phyloP scores from a whole-genome alignment of 228 moss, liverwort and hornwort species.

The Sphagnum fallax region DNA sequence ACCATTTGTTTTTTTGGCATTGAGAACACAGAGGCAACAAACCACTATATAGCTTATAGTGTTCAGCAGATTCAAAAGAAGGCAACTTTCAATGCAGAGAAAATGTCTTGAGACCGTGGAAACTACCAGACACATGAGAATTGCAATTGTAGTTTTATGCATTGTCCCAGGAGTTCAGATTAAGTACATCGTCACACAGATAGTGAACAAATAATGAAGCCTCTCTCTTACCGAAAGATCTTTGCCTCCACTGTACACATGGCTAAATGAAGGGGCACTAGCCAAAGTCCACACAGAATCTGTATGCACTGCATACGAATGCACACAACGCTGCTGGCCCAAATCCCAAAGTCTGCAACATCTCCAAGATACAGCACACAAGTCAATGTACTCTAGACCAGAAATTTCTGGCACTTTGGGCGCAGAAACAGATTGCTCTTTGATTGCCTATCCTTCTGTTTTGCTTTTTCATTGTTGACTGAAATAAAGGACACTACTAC shows the following conservation, averaged over 20 bases:
- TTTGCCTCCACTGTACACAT: conserved; percentile 84
- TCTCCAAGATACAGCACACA: background rate
- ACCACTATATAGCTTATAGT: too few relatives aligned
- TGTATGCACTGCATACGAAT: conserved; percentile 86
- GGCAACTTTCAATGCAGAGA: background rate
- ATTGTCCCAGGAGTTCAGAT: too few relatives aligned
- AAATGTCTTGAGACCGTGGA: background rate
- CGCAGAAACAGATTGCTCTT: too few relatives aligned
- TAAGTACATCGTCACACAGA: too few relatives aligned
- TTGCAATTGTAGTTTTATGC: background rate
- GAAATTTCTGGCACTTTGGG: too few relatives aligned
- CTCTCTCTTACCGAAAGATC: conserved; percentile 60
- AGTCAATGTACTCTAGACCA: background rate
- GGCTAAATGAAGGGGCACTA: conserved; percentile 69
- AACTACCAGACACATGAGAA: background rate
- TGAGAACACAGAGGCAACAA: too few relatives aligned
- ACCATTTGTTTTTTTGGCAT: too few relatives aligned
- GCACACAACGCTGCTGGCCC: conserved; percentile 81
- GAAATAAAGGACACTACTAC: too few relatives aligned
- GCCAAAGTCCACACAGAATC: conserved; percentile 86
- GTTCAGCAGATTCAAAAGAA: background rate
- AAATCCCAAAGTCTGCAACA: conserved; percentile 75
- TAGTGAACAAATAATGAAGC: too few relatives aligned
- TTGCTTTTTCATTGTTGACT: too few relatives aligned
- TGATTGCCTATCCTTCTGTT: too few relatives aligned